Evolutionary conservation across 1,139 yeast genomes (phyloP), one percentile per base, ranked within the genome.

Genomic region (Kazachstania sp.): DNA sequence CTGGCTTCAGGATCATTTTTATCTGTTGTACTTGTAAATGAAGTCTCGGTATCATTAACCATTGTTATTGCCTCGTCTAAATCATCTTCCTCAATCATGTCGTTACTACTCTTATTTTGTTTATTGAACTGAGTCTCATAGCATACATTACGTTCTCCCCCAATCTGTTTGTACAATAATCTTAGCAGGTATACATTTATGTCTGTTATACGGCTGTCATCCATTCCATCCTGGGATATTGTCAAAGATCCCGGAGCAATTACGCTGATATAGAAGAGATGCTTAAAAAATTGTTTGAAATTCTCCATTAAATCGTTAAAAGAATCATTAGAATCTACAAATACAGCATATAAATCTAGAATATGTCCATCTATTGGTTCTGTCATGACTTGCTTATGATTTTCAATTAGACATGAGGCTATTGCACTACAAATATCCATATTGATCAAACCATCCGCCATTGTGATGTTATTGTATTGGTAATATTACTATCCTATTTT

Each of bases 121-220:
- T n/a, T 20, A 19, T 3, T 34, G 28, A 23, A 23, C 6, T 7
- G 9, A 7, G 28, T 23, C 8, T 4, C 28, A 23, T 23, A 23
- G 28, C 9, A 23, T 23, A 23, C 28, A 7, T 23, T 23, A 39
- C 23, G n/a, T n/a, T n/a, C 3, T n/a, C 35, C 35, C 19, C 16
- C 28, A 8, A 45, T 15, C 16, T 43, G 34, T 5, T 50, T 45
- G 16, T 49, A 35, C 43, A 65, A 49, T 13, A 60, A 42, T 8
- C 47, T 46, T 44, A 66, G 30, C 13, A 60, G 53, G 15, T 50
- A 37, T 6, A 49, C 53, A 46, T 64, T 62, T 29, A 67, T 55
- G 20, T 39, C 32, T 11, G 26, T 16, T 16, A 39, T 45, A 12
- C 44, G 49, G 3, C n/a, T 18, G 9, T 28, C 19, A 3, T 43